Evolutionary conservation across 2,329 filamentous ascomycete genomes (phyloP).

Genomic region (Neocucurbitaria cava): DNA sequence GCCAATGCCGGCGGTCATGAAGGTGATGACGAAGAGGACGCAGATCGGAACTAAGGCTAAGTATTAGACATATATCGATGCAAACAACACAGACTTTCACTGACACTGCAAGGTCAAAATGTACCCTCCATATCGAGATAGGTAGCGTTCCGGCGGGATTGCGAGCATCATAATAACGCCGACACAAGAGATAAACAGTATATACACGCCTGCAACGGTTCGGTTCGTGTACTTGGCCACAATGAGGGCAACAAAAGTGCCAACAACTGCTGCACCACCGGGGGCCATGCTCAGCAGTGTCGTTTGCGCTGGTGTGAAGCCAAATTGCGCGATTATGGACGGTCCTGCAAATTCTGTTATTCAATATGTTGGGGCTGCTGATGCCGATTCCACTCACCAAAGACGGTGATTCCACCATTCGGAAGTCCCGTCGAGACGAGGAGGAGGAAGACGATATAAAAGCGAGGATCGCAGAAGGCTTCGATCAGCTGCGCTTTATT

Average conservation of each 20-base stretch:
- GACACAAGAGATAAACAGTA: background rate
- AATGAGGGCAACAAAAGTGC: background rate
- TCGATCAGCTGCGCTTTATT: background rate
- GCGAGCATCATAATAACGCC: background rate
- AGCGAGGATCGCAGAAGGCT: background rate
- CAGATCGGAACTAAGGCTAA: background rate
- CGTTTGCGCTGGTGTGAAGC: background rate
- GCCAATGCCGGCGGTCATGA: background rate
- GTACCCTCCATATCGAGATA: background rate
- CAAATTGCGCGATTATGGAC: background rate
- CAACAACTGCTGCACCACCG: background rate
- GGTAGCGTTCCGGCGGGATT: background rate
- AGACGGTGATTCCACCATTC: background rate
- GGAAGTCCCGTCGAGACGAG: background rate
- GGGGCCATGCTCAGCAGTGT: background rate
- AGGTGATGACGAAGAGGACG: background rate
- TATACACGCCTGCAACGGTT: background rate
- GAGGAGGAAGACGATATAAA: background rate
- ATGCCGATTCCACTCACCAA: background rate
- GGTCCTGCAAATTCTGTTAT: background rate
- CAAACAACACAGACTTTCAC: background rate
- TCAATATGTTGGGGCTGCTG: background rate
- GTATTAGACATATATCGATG: background rate
- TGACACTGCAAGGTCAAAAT: background rate
- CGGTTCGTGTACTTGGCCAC: background rate